phyloP scores from a whole-genome alignment of 2,329 filamentous ascomycete species.

The Ophiostoma perfectum region DNA sequence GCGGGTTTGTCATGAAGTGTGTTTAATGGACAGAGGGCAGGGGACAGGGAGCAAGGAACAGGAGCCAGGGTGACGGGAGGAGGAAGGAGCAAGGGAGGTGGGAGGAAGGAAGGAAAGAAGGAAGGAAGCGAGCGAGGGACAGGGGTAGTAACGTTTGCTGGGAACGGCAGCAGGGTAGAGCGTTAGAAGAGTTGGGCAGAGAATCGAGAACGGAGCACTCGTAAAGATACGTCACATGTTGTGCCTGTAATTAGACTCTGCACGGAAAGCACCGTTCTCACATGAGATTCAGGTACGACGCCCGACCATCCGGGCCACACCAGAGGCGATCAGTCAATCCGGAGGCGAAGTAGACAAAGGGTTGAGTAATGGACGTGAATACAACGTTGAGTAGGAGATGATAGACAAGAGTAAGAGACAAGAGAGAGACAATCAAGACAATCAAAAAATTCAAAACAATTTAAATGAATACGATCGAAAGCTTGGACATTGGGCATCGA shows the following conservation, averaged over 20 bases:
- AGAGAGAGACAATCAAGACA: background rate
- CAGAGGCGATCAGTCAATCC: conserved; percentile 8
- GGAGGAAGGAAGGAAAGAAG: background rate
- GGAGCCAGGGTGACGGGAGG: no score
- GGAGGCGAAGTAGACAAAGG: conserved; percentile 15
- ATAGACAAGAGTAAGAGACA: background rate
- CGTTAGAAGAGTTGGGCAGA: background rate
- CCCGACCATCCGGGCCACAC: conserved; percentile 19
- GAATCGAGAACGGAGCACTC: no score
- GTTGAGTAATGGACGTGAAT: background rate
- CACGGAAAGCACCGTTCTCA: background rate
- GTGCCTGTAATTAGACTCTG: background rate
- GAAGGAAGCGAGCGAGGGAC: background rate
- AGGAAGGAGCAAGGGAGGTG: background rate
- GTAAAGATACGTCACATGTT: conserved; percentile 2
- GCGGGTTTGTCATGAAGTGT: no score
- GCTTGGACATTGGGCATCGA: background rate
- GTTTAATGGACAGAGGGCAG: no score
- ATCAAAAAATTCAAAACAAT: background rate
- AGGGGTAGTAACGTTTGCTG: conserved; percentile 1
- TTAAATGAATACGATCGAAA: background rate
- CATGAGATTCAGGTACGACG: conserved; percentile 20
- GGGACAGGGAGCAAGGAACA: no score
- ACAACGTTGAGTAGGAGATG: background rate
- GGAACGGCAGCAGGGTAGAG: background rate